A percentile compares a stretch with the other conserved stretches of the same genome.
These are phyloP conservation scores for Ophiostoma tasmaniense DNA, from an alignment of 2,329 filamentous ascomycete species.

Conservation along the genomic window DNA sequence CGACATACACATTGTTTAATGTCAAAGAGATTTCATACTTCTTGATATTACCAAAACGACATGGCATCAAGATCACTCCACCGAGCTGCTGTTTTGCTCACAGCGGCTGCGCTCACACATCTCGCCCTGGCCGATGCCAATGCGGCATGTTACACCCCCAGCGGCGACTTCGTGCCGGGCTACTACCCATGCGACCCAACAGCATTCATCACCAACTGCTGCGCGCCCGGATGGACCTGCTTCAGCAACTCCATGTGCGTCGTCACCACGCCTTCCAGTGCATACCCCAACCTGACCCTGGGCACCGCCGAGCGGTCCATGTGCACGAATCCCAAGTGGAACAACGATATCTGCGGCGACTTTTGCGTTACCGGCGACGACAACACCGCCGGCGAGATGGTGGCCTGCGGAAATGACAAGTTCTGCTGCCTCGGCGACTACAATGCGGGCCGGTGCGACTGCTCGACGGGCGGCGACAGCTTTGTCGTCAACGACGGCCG, in stretches of 20 bases:
- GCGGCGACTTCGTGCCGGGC: neutral
- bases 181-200: neutral
- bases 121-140: neutral
- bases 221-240: slow-evolving; percentile 24
- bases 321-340: slow-evolving; percentile 25
- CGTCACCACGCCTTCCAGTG: slow-evolving; percentile 18
- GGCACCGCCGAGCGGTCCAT: slow-evolving; percentile 21
- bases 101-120: neutral
- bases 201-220: slow-evolving; percentile 22
- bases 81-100: neutral
- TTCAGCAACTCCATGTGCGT: slow-evolving; percentile 23
- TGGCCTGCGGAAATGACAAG: slow-evolving; percentile 18
- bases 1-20: neutral
- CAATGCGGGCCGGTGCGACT: slow-evolving; percentile 21
- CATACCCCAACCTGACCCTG: slow-evolving; percentile 20
- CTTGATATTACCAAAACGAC: neutral
- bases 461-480: slow-evolving; percentile 6
- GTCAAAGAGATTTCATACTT: neutral
- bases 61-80: neutral
- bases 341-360: slow-evolving; percentile 22
- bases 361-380: slow-evolving; percentile 19
- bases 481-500: neutral
- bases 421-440: slow-evolving; percentile 24
- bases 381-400: slow-evolving; percentile 18
- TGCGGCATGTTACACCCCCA: neutral